Base-by-base conservation (phyloP, 371 early-diverging fungal species). In the Mycotypha africana region DNA sequence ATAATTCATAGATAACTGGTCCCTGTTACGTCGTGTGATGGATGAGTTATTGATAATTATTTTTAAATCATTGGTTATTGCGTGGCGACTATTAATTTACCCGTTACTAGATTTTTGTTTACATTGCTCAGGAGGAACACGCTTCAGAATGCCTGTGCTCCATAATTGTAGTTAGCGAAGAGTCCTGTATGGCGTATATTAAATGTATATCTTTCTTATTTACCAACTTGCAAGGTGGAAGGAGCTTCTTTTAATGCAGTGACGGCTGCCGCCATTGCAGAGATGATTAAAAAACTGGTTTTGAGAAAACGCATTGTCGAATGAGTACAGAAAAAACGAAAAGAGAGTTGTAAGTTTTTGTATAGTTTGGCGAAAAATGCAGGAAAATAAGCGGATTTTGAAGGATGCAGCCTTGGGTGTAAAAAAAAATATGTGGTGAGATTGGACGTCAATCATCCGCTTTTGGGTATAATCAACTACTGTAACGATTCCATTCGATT, bases 1-100 rank as follows among this genome's bases (percentile, higher is more conserved):
- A 58, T 93, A 93, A 62, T 93, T 92, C 82, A 93, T 86, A 1
- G 82, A 67, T 12, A 89, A 47, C 28, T 56, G 54, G 69, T 87
- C 86, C 45, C 83, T 80, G 42, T 12, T 11, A 4, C n/a, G 7
- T 33, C 10, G 40, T 23, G 28, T 16, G 2, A 48, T 22, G 22
- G 33, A 16, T 15, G 45, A 42, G 23, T 32, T 21, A 33, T 23
- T 20, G 15, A 21, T 20, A 20, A 9, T 38, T 20, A 21, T 9
- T 11, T 43, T 36, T 19, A 8, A 20, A 2, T 25, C 22, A 20
- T 19, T 24, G 17, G 14, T 21, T 38, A 38, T 20, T 38, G 36
- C 8, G 19, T 2, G 16, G n/a, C n/a, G n/a, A 30, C 23, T 37
- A 25, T 42, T 49, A 35, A 25, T 39, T 58, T 72, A 74, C 78